Evolutionary conservation across 495 filamentous ascomycete genomes (phyloP).

Genomic region (Penicillium cosmopolitanum): DNA sequence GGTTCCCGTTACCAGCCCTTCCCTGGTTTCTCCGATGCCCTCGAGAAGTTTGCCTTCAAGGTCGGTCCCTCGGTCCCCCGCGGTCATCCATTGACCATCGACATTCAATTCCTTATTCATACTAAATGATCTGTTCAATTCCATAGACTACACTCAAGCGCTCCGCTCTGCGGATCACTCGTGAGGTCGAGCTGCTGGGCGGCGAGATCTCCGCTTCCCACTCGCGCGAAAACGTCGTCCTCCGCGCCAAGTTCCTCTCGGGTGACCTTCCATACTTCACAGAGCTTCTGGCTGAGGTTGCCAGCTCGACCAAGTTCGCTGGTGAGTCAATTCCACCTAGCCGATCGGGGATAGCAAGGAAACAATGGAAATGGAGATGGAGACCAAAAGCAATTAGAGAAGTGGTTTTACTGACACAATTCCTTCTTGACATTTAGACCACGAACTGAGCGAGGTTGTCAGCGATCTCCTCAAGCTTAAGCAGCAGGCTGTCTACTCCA

Average conservation of each 20-base stretch:
- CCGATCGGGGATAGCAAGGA: neutral
- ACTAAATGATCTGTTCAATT: constrained; percentile 14
- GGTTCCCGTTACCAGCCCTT: constrained; percentile 88
- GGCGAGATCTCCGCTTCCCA: constrained; percentile 82
- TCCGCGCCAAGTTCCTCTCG: constrained; percentile 91
- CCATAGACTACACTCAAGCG: constrained; percentile 80
- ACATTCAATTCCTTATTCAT: neutral
- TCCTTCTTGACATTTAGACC: constrained; percentile 53
- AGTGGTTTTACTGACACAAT: constrained; percentile 19
- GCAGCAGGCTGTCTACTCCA: constrained; percentile 67
- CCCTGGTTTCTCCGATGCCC: constrained; percentile 85
- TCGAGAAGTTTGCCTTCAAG: constrained; percentile 96
- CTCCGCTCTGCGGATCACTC: constrained; percentile 85
- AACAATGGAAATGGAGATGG: neutral
- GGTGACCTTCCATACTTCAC: constrained; percentile 97
- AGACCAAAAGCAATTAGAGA: neutral
- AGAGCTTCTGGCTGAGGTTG: constrained; percentile 91
- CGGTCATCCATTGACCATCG: constrained; percentile 30
- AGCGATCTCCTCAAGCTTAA: constrained; percentile 68
- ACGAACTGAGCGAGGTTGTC: constrained; percentile 88
- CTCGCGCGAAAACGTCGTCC: constrained; percentile 87
- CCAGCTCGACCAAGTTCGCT: constrained; percentile 81
- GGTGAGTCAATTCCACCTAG: constrained; percentile 53
- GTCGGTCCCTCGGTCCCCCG: constrained; percentile 51
- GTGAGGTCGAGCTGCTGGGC: constrained; percentile 93